phyloP scores from a whole-genome alignment of 495 filamentous ascomycete genomes.

The Extremus antarcticus region DNA sequence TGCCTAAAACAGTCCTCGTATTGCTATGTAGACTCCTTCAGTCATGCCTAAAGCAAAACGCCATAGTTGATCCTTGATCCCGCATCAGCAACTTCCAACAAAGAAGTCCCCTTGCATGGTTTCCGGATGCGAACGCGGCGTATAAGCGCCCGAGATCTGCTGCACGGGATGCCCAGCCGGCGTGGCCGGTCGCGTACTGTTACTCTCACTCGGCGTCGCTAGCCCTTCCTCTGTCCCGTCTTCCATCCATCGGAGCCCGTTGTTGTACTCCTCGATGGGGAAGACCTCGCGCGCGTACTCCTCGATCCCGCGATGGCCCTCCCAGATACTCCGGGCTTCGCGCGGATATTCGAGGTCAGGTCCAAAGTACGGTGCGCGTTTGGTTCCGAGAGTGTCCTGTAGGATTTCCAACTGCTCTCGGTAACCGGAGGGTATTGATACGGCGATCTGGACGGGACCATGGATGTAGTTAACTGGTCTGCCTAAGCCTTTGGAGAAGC shows the following conservation, averaged over 20 bases:
- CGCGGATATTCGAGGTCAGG: conserved; percentile 54
- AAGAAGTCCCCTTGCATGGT: conserved; percentile 13
- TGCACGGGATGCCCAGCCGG: conserved; percentile 1
- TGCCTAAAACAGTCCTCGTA: neutral
- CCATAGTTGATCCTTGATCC: neutral
- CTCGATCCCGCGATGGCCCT: conserved; percentile 80
- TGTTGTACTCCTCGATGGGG: conserved; percentile 83
- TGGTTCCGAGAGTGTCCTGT: conserved; percentile 49
- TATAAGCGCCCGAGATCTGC: conserved; percentile 10
- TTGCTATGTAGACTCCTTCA: neutral
- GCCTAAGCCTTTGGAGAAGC: conserved; percentile 66
- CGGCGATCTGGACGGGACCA: conserved; percentile 70
- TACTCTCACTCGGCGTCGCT: conserved; percentile 1
- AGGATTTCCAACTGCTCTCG: conserved; percentile 72
- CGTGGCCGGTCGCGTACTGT: conserved; percentile 12
- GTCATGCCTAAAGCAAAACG: too few species aligned
- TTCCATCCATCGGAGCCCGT: conserved; percentile 87
- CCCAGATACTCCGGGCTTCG: conserved; percentile 72
- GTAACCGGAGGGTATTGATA: conserved; percentile 81
- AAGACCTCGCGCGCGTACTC: conserved; percentile 96
- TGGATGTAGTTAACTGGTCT: conserved; percentile 66
- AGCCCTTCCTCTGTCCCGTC: conserved; percentile 16
- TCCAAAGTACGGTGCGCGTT: conserved; percentile 59
- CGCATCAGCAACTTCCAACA: conserved; percentile 11
- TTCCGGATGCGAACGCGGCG: conserved; percentile 19